Conservation (phyloP, 331 rosid species). For the Pyracantha coccinea region DNA sequence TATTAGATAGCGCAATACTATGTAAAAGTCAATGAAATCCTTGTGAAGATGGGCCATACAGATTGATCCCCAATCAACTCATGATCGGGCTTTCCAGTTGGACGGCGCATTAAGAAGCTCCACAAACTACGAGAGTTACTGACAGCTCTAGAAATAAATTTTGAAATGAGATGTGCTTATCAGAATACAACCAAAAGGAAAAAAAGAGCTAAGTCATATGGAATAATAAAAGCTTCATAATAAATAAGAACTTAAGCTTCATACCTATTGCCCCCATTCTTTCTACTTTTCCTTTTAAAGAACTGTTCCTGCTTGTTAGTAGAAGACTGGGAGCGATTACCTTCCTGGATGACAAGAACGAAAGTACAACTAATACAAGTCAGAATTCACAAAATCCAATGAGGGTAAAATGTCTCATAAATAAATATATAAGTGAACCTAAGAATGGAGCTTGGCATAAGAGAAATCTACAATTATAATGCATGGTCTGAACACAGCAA, state of each 20-base stretch:
- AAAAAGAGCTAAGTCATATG: neutral
- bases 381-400: slow-evolving; percentile 12
- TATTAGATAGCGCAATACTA: neutral
- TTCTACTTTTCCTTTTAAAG: slow-evolving; percentile 39
- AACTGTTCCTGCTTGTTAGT: slow-evolving; percentile 31
- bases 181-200: neutral
- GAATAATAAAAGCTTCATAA: slow-evolving; percentile 1
- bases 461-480: neutral
- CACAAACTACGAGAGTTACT: slow-evolving; percentile 48
- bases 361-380: slow-evolving; percentile 8
- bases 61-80: slow-evolving; percentile 41
- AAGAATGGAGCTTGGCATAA: neutral
- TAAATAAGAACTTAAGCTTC: slow-evolving; percentile 9
- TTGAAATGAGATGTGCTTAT: neutral
- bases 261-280: slow-evolving; percentile 55
- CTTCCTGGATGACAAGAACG: slow-evolving; percentile 52
- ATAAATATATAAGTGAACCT: neutral
- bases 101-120: slow-evolving; percentile 48
- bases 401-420: neutral
- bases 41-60: slow-evolving; percentile 32
- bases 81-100: slow-evolving; percentile 38
- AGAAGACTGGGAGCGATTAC: slow-evolving; percentile 30
- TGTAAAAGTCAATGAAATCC: slow-evolving; percentile 1
- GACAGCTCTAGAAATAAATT: slow-evolving; percentile 26
- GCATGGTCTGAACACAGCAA: neutral